Evolutionary conservation across 768 basidiomycete genomes (phyloP).

Genomic region (Psilocybe cyanescens): DNA sequence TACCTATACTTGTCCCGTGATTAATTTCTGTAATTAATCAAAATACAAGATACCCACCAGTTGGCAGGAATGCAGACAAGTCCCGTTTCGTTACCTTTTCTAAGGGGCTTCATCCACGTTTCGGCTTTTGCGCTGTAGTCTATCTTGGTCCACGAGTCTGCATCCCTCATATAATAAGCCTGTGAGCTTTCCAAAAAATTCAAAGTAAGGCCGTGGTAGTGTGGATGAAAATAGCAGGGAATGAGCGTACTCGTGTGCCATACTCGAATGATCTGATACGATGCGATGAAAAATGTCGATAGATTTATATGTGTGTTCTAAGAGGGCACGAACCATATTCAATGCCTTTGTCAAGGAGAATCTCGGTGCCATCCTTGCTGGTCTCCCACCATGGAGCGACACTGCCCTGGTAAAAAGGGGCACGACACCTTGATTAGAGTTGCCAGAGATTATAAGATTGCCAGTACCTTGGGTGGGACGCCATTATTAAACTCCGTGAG

Average conservation of each 20-base stretch:
- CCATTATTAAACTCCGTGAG: conserved; percentile 69
- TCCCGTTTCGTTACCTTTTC: conserved; percentile 65
- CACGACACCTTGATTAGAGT: not conserved
- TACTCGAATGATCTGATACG: conserved; percentile 57
- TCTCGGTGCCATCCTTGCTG: conserved; percentile 63
- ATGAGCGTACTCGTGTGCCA: conserved; percentile 60
- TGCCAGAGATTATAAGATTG: not conserved
- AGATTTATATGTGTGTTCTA: not conserved
- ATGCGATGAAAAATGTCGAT: not conserved
- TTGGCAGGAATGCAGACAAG: conserved; percentile 65
- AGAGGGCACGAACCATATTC: conserved; percentile 57
- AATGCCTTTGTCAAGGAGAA: conserved; percentile 73
- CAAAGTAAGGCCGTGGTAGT: not conserved
- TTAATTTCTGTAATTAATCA: not conserved
- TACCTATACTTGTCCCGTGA: conserved; percentile 40
- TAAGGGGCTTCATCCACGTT: conserved; percentile 78
- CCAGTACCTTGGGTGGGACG: conserved; percentile 47
- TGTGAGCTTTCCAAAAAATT: conserved; percentile 43
- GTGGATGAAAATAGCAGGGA: conserved; percentile 43
- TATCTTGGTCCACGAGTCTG: conserved; percentile 77
- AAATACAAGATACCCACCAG: conserved; percentile 46
- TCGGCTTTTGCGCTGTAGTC: conserved; percentile 59
- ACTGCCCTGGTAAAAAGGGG: conserved; percentile 40
- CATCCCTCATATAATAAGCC: conserved; percentile 69
- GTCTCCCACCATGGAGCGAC: conserved; percentile 86